Evolutionary conservation across 352 stramenopile genomes (phyloP), one percentile per base, ranked within the genome.

Genomic region (Pythium sp.): DNA sequence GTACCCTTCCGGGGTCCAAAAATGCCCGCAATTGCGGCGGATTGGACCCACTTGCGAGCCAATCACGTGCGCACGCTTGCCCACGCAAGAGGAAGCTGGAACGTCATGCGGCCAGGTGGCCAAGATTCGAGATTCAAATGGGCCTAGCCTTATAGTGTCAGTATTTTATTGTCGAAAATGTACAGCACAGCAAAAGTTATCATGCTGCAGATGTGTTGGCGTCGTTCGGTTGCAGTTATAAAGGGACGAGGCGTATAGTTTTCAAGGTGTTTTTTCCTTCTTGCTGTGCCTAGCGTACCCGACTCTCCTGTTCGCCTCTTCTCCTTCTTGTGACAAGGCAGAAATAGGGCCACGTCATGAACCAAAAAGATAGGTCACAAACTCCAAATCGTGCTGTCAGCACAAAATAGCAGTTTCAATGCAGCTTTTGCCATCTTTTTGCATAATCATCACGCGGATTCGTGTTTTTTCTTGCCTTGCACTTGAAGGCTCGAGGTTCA

Each of bases 1-100:
- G 55, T 20, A 43, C 30, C 55, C 20, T 34, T 46, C 55, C 20
- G 9, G 15, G 24, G 30, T 36, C 18, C 34, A 46, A 38, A 60
- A 60, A 5, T 28, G 55, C 28, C 2, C 8, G 30, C 18, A 22
- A 22, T 51, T 24, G 30, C 30, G 3, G 20, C 18, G 30, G 55
- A 60, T 60, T 60, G 55, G 55, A 60, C 55, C 55, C 55, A 46
- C 30, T n/a, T n/a, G 55, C 55, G 30, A 60, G 55, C 55, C 55
- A 60, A 60, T 60, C 55, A 28, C 24, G 14, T 30, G 28, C 11
- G 20, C 7, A 28, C 28, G 15, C 2, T 5, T 5, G n/a, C 34
- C 54, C n/a, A 60, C 54, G 54, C 28, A 28, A 38, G 24, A n/a
- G 8, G 28, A 26, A 41, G 28, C 43, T 49, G 43, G 43, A 18